Evolutionary conservation across 257 asterid genomes (phyloP), one percentile per base, ranked within the genome.

Genomic region (Gardenia jasminoides): DNA sequence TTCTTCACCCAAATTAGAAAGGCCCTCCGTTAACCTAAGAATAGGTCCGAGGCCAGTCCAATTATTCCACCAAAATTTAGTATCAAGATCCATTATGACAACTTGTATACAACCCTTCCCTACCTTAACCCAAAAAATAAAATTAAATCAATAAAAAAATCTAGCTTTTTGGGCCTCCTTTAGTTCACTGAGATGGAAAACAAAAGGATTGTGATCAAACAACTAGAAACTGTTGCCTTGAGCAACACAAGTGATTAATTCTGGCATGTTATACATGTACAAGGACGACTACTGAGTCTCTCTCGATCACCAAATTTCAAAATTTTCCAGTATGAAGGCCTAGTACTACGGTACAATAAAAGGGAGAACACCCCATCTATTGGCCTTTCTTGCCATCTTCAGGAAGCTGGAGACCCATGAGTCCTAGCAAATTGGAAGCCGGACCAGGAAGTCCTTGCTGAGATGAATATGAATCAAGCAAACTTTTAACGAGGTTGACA

Each of bases 361-460:
- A 26, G 7, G 10, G 30, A 0, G 26, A 22, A 36, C 41, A 36
- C 41, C 41, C 41, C 3, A 39, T 46, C 85, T 85, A 92, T 85
- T 91, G 87, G 62, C 86, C 84, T 81, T 92, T 92, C 74, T 82
- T 88, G 80, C 86, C 80, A 86, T 89, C 97, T 44, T 88, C 88
- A 22, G 98, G 97, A 83, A 96, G 87, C 83, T 83, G 87, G 50
- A 93, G 77, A 73, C 98, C 99, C 98, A 93, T 87, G 1, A 93
- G 90, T 75, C 98, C 98, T 11, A 92, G 87, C 76, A 93, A 87
- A 86, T 92, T 95, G 87, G 99, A 93, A 78, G 97, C 97, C 64
- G 98, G 98, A 48, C 99, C 99, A 4, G 99, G 89, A 84, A 90
- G 83, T 64, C 99, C 99, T 83, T 92, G 95, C 74, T 93, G 99